A percentile compares a stretch with the other conserved stretches of the same genome.
These are phyloP conservation scores for Casuarina glauca DNA, from an alignment of 306 rosid species.

Conservation along the genomic window DNA sequence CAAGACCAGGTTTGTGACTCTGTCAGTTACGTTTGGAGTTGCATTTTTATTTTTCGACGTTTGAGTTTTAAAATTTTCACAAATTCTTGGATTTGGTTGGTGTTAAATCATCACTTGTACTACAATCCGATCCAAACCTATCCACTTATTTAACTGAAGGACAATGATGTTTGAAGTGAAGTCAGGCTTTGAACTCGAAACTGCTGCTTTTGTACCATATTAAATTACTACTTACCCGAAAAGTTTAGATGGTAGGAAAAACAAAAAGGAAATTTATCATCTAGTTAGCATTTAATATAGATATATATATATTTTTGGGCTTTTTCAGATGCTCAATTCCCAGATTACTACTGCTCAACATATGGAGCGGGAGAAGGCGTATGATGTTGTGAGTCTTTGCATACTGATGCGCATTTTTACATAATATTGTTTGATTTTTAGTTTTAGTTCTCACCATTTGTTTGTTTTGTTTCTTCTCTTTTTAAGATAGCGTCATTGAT, in stretches of 20 bases:
- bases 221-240: no score
- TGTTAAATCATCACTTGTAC: no score
- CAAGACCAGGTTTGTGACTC: slow-evolving; percentile 71
- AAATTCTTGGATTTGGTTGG: slow-evolving; percentile 1
- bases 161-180: no score
- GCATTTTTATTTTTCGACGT: not conserved
- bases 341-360: slow-evolving; percentile 68
- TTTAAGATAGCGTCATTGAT: slow-evolving; percentile 65
- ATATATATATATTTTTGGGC: slow-evolving; percentile 15
- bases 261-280: no score
- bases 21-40: not conserved
- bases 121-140: no score
- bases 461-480: not conserved
- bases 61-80: not conserved
- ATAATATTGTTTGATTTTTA: not conserved
- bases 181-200: no score
- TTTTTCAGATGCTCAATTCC: slow-evolving; percentile 70
- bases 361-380: slow-evolving; percentile 84
- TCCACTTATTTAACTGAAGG: no score
- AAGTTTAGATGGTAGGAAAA: no score
- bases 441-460: not conserved
- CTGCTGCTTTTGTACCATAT: no score
- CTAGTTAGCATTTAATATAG: no score
- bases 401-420: slow-evolving; percentile 10
- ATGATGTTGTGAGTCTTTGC: slow-evolving; percentile 66